Evolutionary conservation across 2,329 filamentous ascomycete genomes (phyloP).

Genomic region (Ophiostoma populinum): DNA sequence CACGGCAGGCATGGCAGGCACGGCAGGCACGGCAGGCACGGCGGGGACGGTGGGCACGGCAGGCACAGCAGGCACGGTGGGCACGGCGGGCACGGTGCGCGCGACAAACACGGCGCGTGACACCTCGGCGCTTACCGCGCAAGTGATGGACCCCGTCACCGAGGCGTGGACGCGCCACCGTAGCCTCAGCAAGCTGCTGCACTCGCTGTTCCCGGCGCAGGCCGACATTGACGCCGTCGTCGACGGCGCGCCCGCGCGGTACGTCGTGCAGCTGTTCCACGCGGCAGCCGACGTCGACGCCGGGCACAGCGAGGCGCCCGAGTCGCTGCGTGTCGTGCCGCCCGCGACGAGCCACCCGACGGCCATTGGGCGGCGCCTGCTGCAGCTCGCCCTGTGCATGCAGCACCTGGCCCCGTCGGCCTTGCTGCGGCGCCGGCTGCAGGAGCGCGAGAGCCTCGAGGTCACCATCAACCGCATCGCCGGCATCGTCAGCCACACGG

Average conservation of each 20-base stretch:
- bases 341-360: constrained; percentile 25
- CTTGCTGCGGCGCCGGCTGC: constrained; percentile 15
- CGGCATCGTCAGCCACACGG: constrained; percentile 18
- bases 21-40: no score
- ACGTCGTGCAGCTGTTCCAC: constrained; percentile 17
- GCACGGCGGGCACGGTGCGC: no score
- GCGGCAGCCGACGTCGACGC: constrained; percentile 17
- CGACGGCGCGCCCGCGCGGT: constrained; percentile 13
- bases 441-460: constrained; percentile 12
- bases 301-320: constrained; percentile 13
- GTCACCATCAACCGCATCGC: constrained; percentile 19
- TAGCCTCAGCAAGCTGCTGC: constrained; percentile 17
- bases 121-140: not conserved
- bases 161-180: constrained; percentile 14
- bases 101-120: no score
- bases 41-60: no score
- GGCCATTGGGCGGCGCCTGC: constrained; percentile 27
- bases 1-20: no score
- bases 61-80: no score
- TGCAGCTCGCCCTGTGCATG: constrained; percentile 27
- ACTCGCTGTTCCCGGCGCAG: constrained; percentile 19
- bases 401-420: constrained; percentile 25
- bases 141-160: not conserved
- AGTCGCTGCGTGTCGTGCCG: constrained; percentile 16
- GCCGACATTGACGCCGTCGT: constrained; percentile 19